Base-by-base conservation (phyloP, 169 alveolate species). In the Plasmodium vivax region DNA sequence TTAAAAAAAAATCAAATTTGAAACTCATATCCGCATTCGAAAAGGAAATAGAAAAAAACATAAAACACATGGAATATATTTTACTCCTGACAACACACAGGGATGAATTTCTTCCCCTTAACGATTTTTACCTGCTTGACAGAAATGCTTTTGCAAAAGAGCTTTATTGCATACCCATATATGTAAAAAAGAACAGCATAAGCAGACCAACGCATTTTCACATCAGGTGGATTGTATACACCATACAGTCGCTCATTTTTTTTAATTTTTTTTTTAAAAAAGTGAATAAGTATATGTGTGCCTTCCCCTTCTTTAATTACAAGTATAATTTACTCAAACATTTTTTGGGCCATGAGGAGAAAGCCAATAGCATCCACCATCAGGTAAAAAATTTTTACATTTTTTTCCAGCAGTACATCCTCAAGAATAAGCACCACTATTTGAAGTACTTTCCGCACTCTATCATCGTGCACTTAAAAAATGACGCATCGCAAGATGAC, bases 241-340 rank as follows among this genome's bases (percentile, higher is more conserved):
- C 94, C 32, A 1, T 90, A 80, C 94, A 90, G 51, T 80, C 94
- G 32, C 82, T 90, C 32, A 58, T 79, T 12, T 30, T 90, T 80
- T 90, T 56, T 90, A 90, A 90, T 90, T 68, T 80, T 27, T 90
- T 41, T 90, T 90, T 90, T 90, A 62, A 90, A 90, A 90, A 80
- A 90, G 56, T 80, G 19, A 90, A 90, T 34, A 90, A 90, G 83
- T 90, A 90, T 90, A 90, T 90, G 91, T 90, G 91, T 73, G 56
- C 94, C 2, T 90, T 80, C 36, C 94, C 94, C 73, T 90, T 90
- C n/a, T 90, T 90, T 58, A 90, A 90, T 80, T 80, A 90, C 82
- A 90, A 90, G 82, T 90, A 90, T 90, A 80, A 43, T 27, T 54
- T 41, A 27, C 38, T 90, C 58, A 90, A 90, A 79, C 71, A 80